Conservation (phyloP, 768 basidiomycete genomes). For the Mycena venus region DNA sequence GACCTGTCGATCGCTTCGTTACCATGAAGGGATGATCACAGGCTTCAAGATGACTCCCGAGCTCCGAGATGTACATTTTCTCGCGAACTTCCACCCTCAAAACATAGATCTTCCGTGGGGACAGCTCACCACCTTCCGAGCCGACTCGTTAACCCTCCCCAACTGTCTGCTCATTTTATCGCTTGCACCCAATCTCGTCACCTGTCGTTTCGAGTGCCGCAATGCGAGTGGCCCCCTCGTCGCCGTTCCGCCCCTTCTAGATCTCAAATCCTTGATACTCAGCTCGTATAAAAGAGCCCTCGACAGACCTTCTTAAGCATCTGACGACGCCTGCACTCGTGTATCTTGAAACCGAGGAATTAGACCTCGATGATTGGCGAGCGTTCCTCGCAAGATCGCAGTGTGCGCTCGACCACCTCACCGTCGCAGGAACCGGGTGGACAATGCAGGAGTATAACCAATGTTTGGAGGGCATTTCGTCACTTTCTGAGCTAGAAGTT, state of each 20-base stretch:
- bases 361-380: not conserved
- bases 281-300: not conserved
- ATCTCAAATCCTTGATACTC: not conserved
- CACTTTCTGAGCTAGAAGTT: not conserved
- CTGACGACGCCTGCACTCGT: conserved; percentile 10
- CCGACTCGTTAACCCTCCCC: not conserved
- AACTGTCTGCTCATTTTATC: not conserved
- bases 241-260: conserved; percentile 1
- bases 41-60: not conserved
- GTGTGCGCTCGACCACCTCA: not conserved
- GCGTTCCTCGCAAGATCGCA: conserved; percentile 4
- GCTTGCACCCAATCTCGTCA: not conserved
- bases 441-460: not conserved
- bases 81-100: not conserved
- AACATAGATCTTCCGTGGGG: conserved; percentile 1
- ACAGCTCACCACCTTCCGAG: not conserved
- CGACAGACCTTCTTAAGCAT: not conserved
- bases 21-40: not conserved
- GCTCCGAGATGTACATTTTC: not conserved
- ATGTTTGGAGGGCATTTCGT: not conserved
- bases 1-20: not conserved
- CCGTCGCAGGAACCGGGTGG: not conserved
- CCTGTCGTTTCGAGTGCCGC: not conserved
- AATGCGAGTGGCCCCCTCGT: not conserved
- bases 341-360: not conserved